Evolutionary conservation across 1,139 yeast genomes (phyloP).

Genomic region (Nakaseomyces bracarensis): DNA sequence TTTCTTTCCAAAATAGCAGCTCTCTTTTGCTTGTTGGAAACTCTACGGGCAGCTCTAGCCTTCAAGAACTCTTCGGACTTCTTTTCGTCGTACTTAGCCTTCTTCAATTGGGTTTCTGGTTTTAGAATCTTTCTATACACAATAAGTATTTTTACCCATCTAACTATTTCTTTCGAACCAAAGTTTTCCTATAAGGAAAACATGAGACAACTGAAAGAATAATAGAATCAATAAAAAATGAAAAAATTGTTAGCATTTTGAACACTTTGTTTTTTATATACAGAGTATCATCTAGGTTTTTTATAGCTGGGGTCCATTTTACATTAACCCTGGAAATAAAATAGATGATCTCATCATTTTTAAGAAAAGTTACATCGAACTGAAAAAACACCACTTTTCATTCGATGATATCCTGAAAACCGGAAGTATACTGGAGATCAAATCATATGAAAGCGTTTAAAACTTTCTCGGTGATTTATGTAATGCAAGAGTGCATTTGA

Average conservation of each 20-base stretch:
- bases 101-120: slow-evolving; percentile 96
- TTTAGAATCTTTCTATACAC: slow-evolving; percentile 34
- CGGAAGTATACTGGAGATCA: slow-evolving; percentile 29
- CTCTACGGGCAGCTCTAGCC: slow-evolving; percentile 76
- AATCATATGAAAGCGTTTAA: neutral
- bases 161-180: no score
- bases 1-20: slow-evolving; percentile 94
- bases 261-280: neutral
- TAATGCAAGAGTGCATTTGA: slow-evolving; percentile 6
- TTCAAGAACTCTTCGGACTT: slow-evolving; percentile 81
- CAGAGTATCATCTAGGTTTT: neutral
- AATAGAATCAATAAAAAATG: no score
- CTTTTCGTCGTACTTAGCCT: slow-evolving; percentile 87
- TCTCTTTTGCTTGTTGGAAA: slow-evolving; percentile 85
- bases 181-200: no score
- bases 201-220: no score
- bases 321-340: neutral
- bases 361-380: slow-evolving; percentile 29
- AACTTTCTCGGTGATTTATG: slow-evolving; percentile 1
- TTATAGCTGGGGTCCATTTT: no score
- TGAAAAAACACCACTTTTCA: slow-evolving; percentile 33
- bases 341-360: neutral
- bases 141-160: no score
- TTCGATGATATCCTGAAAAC: slow-evolving; percentile 29
- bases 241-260: slow-evolving; percentile 18